Evolutionary conservation across 2,329 filamentous ascomycete genomes (phyloP).

Genomic region (Thelonectria olida): DNA sequence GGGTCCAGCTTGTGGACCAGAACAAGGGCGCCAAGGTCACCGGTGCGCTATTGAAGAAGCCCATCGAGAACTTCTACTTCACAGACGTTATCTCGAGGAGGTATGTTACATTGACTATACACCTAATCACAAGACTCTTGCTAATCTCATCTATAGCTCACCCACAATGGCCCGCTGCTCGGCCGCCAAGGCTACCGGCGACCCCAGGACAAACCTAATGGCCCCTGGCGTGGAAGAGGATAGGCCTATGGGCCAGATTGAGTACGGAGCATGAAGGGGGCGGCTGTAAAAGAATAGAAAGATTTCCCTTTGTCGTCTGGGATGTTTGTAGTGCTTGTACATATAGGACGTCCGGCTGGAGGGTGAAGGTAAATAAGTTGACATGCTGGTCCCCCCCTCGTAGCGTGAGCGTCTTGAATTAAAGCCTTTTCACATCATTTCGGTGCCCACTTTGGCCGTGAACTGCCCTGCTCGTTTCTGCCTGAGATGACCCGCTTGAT

Average conservation of each 20-base stretch:
- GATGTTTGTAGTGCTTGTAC: constrained; percentile 49
- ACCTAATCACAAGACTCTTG: constrained; percentile 21
- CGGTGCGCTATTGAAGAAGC: constrained; percentile 80
- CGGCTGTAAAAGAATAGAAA: constrained; percentile 49
- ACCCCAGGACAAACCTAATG: constrained; percentile 83
- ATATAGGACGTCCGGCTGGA: constrained; percentile 49
- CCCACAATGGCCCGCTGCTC: constrained; percentile 99
- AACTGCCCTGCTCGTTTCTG: constrained; percentile 17
- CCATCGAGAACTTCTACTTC: constrained; percentile 97
- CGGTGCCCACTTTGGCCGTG: neutral
- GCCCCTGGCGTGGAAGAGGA: constrained; percentile 74
- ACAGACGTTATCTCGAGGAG: constrained; percentile 97
- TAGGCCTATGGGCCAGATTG: constrained; percentile 68
- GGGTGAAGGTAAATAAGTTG: constrained; percentile 44
- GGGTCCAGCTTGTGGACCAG: constrained; percentile 93
- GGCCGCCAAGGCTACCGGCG: constrained; percentile 85
- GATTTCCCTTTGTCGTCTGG: constrained; percentile 42
- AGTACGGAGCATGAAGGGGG: constrained; percentile 61
- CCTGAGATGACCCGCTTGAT: constrained; percentile 26
- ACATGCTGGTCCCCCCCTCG: constrained; percentile 37
- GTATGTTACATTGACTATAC: constrained; percentile 61
- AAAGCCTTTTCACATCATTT: constrained; percentile 22
- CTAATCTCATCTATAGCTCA: constrained; percentile 67
- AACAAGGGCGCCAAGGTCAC: constrained; percentile 87
- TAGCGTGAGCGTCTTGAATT: constrained; percentile 29